Percentiles rank a stretch among this genome's conserved stretches.
Evolutionary conservation across 1,284 basidiomycete species (phyloP).

Genomic region (Rhodotorula sp.): DNA sequence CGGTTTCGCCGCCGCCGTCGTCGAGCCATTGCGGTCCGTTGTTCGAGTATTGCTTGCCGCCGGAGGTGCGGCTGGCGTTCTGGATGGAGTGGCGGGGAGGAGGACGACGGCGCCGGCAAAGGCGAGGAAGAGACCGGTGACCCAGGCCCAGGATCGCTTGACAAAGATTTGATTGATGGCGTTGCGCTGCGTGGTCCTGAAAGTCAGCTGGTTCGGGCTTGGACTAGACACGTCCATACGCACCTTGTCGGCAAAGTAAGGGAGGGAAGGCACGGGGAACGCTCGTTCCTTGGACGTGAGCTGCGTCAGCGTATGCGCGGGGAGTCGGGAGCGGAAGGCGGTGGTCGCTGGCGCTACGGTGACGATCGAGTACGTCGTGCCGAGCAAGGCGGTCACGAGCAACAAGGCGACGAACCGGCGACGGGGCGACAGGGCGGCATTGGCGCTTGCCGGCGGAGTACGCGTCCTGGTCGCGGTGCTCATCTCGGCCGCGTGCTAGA

Average conservation of each 20-base stretch:
- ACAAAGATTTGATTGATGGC: conserved; percentile 80
- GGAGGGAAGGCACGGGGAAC: conserved; percentile 31
- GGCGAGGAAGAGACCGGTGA: conserved; percentile 64
- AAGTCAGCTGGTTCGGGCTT: too few species aligned
- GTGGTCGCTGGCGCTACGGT: conserved; percentile 14
- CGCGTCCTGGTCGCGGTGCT: too few species aligned
- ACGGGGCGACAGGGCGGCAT: not conserved
- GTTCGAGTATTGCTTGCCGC: not conserved
- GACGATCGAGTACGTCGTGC: conserved; percentile 21
- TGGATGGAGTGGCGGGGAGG: conserved; percentile 9
- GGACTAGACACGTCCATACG: not conserved
- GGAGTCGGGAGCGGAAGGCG: conserved; percentile 36
- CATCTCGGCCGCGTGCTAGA: too few species aligned
- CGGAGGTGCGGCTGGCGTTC: not conserved
- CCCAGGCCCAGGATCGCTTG: conserved; percentile 91
- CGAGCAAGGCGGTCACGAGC: conserved; percentile 27
- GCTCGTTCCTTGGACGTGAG: conserved; percentile 9
- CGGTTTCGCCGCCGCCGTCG: not conserved
- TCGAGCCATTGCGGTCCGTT: not conserved
- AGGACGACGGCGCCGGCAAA: conserved; percentile 55
- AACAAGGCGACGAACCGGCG: conserved; percentile 20
- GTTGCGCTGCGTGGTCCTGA: conserved; percentile 59
- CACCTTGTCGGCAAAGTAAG: conserved; percentile 40
- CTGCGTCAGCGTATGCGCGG: conserved; percentile 19
- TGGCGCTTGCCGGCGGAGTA: too few species aligned